A percentile compares a stretch with the other conserved stretches of the same genome.
phyloP scores from a whole-genome alignment of 768 basidiomycete genomes.

The Lentinula sp. region DNA sequence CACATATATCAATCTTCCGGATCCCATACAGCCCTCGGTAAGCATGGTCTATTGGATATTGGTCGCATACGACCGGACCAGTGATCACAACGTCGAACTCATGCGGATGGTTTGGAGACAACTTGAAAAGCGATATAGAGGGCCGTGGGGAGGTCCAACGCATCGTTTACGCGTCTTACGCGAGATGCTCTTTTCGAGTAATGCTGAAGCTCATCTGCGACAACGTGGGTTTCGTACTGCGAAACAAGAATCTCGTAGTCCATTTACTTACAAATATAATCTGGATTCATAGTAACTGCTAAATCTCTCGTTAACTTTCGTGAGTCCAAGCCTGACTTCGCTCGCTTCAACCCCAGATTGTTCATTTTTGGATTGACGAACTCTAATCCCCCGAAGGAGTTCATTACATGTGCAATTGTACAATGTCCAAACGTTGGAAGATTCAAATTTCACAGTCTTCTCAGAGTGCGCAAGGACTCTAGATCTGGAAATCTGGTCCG shows the following conservation, averaged over 20 bases:
- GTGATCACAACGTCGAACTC: constrained; percentile 38
- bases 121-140: constrained; percentile 51
- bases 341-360: too few relatives aligned
- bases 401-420: neutral
- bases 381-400: neutral
- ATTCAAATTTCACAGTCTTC: neutral
- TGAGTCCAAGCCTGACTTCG: neutral
- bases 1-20: constrained; percentile 55
- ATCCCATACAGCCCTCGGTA: constrained; percentile 33
- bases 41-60: constrained; percentile 63
- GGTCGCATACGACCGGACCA: constrained; percentile 57
- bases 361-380: neutral
- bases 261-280: neutral
- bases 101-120: constrained; percentile 52
- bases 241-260: neutral
- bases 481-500: constrained; percentile 1
- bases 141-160: constrained; percentile 34
- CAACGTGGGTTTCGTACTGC: neutral
- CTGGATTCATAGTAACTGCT: neutral
- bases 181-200: constrained; percentile 24
- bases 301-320: neutral
- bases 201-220: constrained; percentile 1
- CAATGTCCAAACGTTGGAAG: neutral
- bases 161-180: constrained; percentile 38
- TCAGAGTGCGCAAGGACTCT: neutral